Evolutionary conservation across 1,284 basidiomycete genomes (phyloP), one percentile per base, ranked within the genome.

Genomic region (Trichosporon sp.): DNA sequence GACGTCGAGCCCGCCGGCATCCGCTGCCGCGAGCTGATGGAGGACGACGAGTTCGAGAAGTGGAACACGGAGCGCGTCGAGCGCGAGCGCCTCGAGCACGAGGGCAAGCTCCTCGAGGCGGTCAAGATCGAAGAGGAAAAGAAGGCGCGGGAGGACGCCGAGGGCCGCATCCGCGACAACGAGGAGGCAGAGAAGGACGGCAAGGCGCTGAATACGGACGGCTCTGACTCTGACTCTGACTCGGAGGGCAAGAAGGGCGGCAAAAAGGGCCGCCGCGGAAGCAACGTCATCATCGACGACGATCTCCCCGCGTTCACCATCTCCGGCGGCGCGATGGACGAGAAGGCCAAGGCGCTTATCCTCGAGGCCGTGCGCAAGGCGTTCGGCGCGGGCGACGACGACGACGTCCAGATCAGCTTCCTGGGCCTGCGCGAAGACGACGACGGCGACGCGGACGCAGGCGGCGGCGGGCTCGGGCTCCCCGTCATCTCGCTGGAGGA

Each of bases 11-110:
- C 75, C 6, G 78, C 78, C 2, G 72, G 74, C 2, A 78, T 84
- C 25, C 73, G 70, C 32, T 84, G 83, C 72, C 73, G 81, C 31
- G 77, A 80, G 66, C 76, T 84, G 2, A 66, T 83, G 12, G 66
- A 65, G 11, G 81, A 83, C 72, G 74, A 73, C 13, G 79, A 78
- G 29, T 78, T 76, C 65, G 73, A 69, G n/a, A 68, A 68, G 11
- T 77, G 75, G 75, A 47, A 56, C n/a, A 42, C 18, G 32, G 56
- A 60, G n/a, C 47, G 29, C 7, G 21, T 65, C 29, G 64, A 65
- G 64, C 44, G 27, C n/a, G 44, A 32, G 23, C 9, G 68, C 15
- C 23, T 21, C 9, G 31, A 47, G 3, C 63, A 60, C 4, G 35
- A 42, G 44, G 62, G 51, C 31, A 62, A 62, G 32, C 68, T 64